These are phyloP conservation scores for Aspergillus fischeri DNA, from an alignment of 2,329 filamentous ascomycete species.

Conservation along the genomic window DNA sequence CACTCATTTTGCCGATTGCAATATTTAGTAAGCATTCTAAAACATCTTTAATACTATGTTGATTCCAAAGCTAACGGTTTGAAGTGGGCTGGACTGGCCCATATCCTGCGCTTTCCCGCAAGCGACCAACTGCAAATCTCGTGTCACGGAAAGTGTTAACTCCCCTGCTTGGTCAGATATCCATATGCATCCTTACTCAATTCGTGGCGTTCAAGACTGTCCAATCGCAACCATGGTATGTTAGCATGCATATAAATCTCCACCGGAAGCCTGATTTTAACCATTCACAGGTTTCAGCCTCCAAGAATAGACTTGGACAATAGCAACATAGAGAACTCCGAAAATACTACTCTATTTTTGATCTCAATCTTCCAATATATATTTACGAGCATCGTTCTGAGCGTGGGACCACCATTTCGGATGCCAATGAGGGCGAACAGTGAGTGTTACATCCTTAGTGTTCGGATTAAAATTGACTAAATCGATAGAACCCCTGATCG, in stretches of 20 bases:
- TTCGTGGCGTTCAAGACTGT: slow-evolving; percentile 69
- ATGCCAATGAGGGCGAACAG: slow-evolving; percentile 75
- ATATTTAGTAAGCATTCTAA: slow-evolving; percentile 67
- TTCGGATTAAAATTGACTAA: slow-evolving; percentile 2
- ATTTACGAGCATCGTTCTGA: slow-evolving; percentile 80
- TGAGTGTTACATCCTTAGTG: slow-evolving; percentile 42
- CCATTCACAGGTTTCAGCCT: slow-evolving; percentile 63
- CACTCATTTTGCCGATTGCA: slow-evolving; percentile 89
- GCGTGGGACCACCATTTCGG: slow-evolving; percentile 85
- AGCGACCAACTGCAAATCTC: slow-evolving; percentile 85
- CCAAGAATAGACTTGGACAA: slow-evolving; percentile 73
- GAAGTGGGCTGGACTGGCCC: slow-evolving; percentile 91
- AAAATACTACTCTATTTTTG: slow-evolving; percentile 88
- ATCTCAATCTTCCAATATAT: slow-evolving; percentile 95
- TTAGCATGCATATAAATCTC: slow-evolving; percentile 3
- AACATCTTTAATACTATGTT: neutral
- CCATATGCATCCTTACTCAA: slow-evolving; percentile 74
- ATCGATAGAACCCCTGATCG: slow-evolving; percentile 70
- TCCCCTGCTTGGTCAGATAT: slow-evolving; percentile 84
- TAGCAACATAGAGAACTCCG: slow-evolving; percentile 82
- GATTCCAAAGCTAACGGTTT: slow-evolving; percentile 2
- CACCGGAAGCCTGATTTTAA: slow-evolving; percentile 8
- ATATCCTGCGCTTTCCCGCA: slow-evolving; percentile 69
- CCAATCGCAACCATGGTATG: slow-evolving; percentile 71
- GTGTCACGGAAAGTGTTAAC: slow-evolving; percentile 90